A percentile compares a stretch with the other conserved stretches of the same genome.
phyloP scores from a whole-genome alignment of 1,139 yeast genomes.

The Yamadazyma blattariae region DNA sequence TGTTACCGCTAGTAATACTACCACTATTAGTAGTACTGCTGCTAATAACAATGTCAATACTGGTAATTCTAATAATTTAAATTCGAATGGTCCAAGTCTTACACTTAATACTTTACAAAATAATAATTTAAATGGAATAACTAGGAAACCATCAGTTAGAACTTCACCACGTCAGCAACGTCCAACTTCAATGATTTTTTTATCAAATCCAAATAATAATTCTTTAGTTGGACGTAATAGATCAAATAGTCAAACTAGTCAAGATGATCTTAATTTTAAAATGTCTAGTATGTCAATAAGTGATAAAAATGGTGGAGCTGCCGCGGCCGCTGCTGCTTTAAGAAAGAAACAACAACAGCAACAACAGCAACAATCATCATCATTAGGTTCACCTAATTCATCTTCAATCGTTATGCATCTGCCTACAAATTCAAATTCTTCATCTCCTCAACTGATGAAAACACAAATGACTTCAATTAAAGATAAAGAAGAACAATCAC shows the following conservation, averaged over 20 bases:
- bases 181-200: constrained; percentile 28
- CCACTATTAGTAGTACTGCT: neutral
- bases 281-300: neutral
- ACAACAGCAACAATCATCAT: constrained; percentile 1
- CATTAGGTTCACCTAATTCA: neutral
- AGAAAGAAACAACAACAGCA: constrained; percentile 12
- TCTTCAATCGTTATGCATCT: neutral
- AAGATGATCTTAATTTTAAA: constrained; percentile 9
- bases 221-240: constrained; percentile 25
- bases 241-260: constrained; percentile 43
- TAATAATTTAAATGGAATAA: constrained; percentile 2
- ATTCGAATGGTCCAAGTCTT: neutral
- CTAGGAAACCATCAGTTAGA: constrained; percentile 10
- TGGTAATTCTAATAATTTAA: neutral
- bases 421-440: neutral
- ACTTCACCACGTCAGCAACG: constrained; percentile 18
- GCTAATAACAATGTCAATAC: neutral
- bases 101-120: neutral
- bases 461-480: constrained; percentile 1
- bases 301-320: constrained; percentile 8
- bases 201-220: constrained; percentile 10
- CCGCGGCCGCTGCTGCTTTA: constrained; percentile 39
- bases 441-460: constrained; percentile 1
- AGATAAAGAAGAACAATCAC: constrained; percentile 1
- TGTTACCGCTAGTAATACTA: neutral